Conservation (phyloP, 176 grass and related monocot genomes). For the Poa pratensis region DNA sequence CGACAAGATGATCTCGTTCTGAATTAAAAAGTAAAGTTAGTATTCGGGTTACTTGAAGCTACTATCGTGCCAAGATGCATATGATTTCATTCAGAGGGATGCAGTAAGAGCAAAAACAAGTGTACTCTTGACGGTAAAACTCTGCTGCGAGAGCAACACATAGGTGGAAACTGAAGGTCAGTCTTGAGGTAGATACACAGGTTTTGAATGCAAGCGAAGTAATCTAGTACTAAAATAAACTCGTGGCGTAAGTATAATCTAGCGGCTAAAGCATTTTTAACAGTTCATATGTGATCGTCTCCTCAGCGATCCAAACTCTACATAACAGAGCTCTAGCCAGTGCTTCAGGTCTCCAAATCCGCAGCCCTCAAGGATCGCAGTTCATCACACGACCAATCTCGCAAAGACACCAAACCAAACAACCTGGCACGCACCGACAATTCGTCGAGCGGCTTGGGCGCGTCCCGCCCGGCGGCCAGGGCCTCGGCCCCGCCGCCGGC, state of each 20-base stretch:
- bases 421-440: conserved; percentile 53
- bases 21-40: conserved; percentile 5
- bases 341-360: not conserved
- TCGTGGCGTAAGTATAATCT: no score
- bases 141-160: not conserved
- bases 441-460: conserved; percentile 86
- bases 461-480: conserved; percentile 54
- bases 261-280: not conserved
- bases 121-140: not conserved
- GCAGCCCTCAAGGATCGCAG: no score
- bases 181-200: not conserved
- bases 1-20: conserved; percentile 93
- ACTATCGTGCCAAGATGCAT: not conserved
- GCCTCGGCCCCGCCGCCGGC: not conserved
- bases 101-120: conserved; percentile 14
- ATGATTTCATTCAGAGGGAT: not conserved
- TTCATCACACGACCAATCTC: not conserved
- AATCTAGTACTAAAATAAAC: no score
- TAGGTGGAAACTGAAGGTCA: not conserved
- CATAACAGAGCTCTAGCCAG: not conserved
- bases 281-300: not conserved
- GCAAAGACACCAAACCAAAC: not conserved
- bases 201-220: not conserved
- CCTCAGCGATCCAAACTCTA: not conserved
- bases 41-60: not conserved